Base-by-base conservation (phyloP, 805 yeast species). In the Yarrowia osloensis region DNA sequence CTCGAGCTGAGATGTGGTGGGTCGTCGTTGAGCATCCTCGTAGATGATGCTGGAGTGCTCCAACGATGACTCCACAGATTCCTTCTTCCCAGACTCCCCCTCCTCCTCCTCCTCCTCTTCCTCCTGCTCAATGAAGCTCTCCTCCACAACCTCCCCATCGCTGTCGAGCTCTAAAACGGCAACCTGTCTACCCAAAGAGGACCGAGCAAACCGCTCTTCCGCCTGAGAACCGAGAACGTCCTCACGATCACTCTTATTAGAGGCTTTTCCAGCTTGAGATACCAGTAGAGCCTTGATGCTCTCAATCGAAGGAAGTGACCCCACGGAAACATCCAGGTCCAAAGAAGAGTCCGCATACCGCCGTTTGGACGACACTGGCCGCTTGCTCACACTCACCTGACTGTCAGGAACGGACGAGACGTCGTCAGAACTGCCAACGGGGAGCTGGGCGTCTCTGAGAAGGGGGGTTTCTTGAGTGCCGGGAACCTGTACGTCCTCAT, bases 291-390 rank as follows among this genome's bases (percentile, higher is more conserved):
- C 61, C 24, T 11, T 54, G 13, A 54, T 28, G 11, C 24, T 26
- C 8, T 24, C 42, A 4, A 54, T 11, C 3, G 62, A 54, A 12
- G 62, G 62, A n/a, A 54, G 44, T 1, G 62, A 54, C 4, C 9
- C 24, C 12, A 54, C 62, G 9, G 62, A 54, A n/a, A 54, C 62
- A 37, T 54, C 62, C 46, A 54, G 5, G 3, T 24, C 62, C 12
- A 54, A n/a, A 2, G 62, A 54, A 5, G 46, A 17, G 35, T 54
- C 62, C 35, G n/a, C 47, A 19, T 37, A 54, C 2, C 62, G 31
- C n/a, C 62, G 26, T 3, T 37, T 22, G 12, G 24, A 15, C 3
- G 44, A 4, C 7, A 24, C 15, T 2, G 42, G 19, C 3, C 35
- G 35, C 7, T 49, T 13, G 39, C 1, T 29, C n/a, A 9, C 29